Evolutionary conservation across 2,329 filamentous ascomycete genomes (phyloP).

Genomic region (Cadophora sp.): DNA sequence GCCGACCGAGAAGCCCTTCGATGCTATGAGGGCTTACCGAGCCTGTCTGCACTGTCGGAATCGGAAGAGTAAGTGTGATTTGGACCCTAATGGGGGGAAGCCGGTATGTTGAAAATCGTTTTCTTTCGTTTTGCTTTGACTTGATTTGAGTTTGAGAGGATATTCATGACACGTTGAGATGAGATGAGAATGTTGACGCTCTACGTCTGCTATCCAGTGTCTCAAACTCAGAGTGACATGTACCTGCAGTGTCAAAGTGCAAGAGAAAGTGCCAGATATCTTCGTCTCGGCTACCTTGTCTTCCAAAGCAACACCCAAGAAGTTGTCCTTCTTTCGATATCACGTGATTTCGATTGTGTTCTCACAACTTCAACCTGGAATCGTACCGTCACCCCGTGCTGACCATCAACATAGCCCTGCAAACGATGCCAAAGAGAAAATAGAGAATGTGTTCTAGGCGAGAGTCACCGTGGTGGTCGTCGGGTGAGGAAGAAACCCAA

Average conservation of each 20-base stretch:
- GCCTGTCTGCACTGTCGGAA: slow-evolving; percentile 45
- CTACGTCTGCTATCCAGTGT: too few relatives aligned
- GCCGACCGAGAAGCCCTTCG: slow-evolving; percentile 28
- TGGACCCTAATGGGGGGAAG: slow-evolving; percentile 42
- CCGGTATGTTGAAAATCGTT: slow-evolving; percentile 38
- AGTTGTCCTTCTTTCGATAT: not conserved
- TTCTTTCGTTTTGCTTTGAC: not conserved
- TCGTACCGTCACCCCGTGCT: slow-evolving; percentile 11
- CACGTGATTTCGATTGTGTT: not conserved
- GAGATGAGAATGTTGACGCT: not conserved
- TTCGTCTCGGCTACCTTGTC: not conserved
- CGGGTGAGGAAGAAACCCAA: slow-evolving; percentile 44
- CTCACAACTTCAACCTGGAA: too few relatives aligned
- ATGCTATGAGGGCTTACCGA: slow-evolving; percentile 45
- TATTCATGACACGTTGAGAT: not conserved
- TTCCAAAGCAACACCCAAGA: not conserved
- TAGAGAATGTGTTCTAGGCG: slow-evolving; percentile 44
- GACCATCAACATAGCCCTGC: slow-evolving; percentile 39
- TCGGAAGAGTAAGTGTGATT: slow-evolving; percentile 45
- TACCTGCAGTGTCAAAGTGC: too few relatives aligned
- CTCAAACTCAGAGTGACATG: too few relatives aligned
- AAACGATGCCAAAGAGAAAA: slow-evolving; percentile 44
- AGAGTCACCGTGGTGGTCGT: slow-evolving; percentile 44
- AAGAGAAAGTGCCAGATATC: not conserved
- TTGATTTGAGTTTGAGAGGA: not conserved